These are phyloP conservation scores for Lachnellula arida DNA, from an alignment of 2,329 filamentous ascomycete genomes.

Conservation along the genomic window DNA sequence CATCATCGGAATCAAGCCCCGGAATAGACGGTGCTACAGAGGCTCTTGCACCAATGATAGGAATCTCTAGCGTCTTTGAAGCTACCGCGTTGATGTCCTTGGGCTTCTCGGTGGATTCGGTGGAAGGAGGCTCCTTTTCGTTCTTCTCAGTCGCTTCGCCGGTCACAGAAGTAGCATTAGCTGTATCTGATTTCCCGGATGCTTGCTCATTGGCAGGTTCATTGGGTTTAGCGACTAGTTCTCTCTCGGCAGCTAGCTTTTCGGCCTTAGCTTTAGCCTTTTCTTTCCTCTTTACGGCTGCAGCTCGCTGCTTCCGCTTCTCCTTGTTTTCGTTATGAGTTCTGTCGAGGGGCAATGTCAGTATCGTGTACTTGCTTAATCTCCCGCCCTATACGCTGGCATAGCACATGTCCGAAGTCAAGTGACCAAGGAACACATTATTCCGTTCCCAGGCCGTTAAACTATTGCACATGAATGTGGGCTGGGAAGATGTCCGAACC, in stretches of 20 bases:
- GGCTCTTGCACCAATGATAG: background rate
- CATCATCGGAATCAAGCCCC: slow-evolving; percentile 1
- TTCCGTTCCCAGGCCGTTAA: too few species aligned
- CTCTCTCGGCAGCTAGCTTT: slow-evolving; percentile 4
- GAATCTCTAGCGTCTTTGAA: background rate
- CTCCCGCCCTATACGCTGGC: too few species aligned
- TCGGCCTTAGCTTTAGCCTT: slow-evolving; percentile 6
- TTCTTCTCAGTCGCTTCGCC: background rate
- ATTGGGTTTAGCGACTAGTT: background rate
- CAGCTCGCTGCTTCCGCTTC: slow-evolving; percentile 9
- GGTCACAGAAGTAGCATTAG: background rate
- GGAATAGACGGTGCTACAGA: background rate
- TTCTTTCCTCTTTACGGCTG: slow-evolving; percentile 10
- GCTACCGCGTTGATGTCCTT: background rate
- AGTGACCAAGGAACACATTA: too few species aligned
- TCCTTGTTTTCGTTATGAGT: slow-evolving; percentile 14
- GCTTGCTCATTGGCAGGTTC: background rate
- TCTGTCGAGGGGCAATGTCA: background rate
- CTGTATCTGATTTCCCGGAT: background rate
- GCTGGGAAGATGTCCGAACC: too few species aligned
- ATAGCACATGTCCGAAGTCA: too few species aligned
- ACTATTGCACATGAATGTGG: too few species aligned
- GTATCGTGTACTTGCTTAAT: background rate
- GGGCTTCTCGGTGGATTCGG: background rate
- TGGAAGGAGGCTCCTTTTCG: background rate